These are phyloP conservation scores for Ramaria sp. DNA, from an alignment of 768 basidiomycete genomes.

Conservation along the genomic window DNA sequence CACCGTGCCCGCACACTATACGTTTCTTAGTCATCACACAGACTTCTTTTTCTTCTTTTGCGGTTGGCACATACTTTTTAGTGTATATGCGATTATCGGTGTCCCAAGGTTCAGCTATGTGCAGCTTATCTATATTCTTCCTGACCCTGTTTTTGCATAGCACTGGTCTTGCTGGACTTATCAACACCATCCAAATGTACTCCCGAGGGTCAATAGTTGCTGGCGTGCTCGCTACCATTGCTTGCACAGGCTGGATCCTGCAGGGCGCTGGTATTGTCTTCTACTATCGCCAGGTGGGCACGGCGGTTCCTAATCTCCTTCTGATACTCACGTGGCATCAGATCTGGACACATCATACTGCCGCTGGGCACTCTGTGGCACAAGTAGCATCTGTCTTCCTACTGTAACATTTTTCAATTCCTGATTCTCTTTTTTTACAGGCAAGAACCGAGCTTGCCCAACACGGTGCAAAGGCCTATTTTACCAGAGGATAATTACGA, in stretches of 20 bases:
- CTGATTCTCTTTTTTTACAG: constrained; percentile 28
- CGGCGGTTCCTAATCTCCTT: constrained; percentile 12
- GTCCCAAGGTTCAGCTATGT: constrained; percentile 55
- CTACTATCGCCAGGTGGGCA: constrained; percentile 64
- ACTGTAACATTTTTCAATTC: background rate
- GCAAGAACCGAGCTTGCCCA: constrained; percentile 75
- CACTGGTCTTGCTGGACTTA: constrained; percentile 91
- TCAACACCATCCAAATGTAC: constrained; percentile 83
- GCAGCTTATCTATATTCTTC: constrained; percentile 4
- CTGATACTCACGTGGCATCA: constrained; percentile 18
- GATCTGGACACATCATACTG: constrained; percentile 71
- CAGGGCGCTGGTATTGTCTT: constrained; percentile 76
- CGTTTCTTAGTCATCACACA: constrained; percentile 24
- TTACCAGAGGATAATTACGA: constrained; percentile 58
- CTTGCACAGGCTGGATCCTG: constrained; percentile 79
- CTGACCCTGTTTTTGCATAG: constrained; percentile 25
- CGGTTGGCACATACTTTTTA: constrained; percentile 90
- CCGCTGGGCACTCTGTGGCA: constrained; percentile 80
- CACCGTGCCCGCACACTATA: constrained; percentile 9
- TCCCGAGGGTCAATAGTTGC: constrained; percentile 60
- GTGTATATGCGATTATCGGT: constrained; percentile 74
- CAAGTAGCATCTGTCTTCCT: constrained; percentile 40
- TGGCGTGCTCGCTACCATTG: constrained; percentile 68
- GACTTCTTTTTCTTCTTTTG: constrained; percentile 96
- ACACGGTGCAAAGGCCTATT: constrained; percentile 83